Conservation (phyloP, 2,329 filamentous ascomycete genomes). For the Magnaporthales sp. region DNA sequence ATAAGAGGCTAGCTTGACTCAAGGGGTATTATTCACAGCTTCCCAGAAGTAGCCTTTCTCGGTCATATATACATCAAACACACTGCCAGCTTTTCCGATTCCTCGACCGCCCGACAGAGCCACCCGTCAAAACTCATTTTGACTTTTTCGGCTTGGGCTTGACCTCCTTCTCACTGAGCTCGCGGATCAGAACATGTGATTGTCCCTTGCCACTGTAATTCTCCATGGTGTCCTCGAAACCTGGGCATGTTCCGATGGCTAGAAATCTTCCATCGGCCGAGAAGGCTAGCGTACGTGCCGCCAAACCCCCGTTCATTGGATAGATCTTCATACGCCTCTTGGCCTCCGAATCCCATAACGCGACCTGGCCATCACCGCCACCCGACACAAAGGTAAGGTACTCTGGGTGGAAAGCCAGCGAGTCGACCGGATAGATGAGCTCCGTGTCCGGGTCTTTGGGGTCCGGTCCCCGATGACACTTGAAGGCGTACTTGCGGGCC, state of each 20-base stretch:
- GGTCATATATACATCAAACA: neutral
- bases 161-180: slow-evolving; percentile 80
- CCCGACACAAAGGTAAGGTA: slow-evolving; percentile 82
- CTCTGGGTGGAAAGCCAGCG: slow-evolving; percentile 77
- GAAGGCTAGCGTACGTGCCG: slow-evolving; percentile 70
- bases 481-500: slow-evolving; percentile 94
- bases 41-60: neutral
- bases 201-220: slow-evolving; percentile 65
- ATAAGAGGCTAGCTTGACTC: neutral
- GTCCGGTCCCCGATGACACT: slow-evolving; percentile 79
- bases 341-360: slow-evolving; percentile 83
- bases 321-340: slow-evolving; percentile 88
- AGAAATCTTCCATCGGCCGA: slow-evolving; percentile 68
- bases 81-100: neutral
- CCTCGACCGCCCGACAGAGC: neutral
- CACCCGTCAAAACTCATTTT: neutral
- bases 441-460: slow-evolving; percentile 58
- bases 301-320: slow-evolving; percentile 40
- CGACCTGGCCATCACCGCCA: slow-evolving; percentile 85
- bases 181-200: slow-evolving; percentile 71
- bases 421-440: slow-evolving; percentile 86
- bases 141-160: slow-evolving; percentile 54
- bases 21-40: neutral
- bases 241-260: slow-evolving; percentile 74
- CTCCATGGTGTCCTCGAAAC: slow-evolving; percentile 81